Evolutionary conservation across 441 rosid genomes (phyloP), one percentile per base, ranked within the genome.

Genomic region (Syzygium malaccense): DNA sequence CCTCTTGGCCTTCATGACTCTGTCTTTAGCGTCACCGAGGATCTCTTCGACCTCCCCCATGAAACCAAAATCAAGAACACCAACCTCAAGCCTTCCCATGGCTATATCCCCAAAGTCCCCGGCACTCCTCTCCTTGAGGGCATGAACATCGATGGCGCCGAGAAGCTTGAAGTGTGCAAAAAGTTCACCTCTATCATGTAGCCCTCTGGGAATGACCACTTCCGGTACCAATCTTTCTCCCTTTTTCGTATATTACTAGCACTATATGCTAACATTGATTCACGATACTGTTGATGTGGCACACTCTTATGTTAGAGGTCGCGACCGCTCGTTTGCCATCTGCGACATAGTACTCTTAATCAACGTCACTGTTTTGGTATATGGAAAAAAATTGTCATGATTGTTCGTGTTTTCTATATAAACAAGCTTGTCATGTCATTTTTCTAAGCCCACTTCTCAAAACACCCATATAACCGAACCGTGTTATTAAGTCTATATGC

Each of bases 151-250:
- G 96, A 96, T 79, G 57, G 87, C 54, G 93, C 93, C 85, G 91
- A 93, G 30, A 89, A 89, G 25, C 62, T 86, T 55, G 92, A 92
- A 49, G 95, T 92, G n/a, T 91, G 96, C 86, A 88, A 89, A 51
- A 91, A 87, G 6, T 97, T 96, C 92, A 91, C 96, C 3, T 45
- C 84, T 17, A 92, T 94, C 89, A 94, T 94, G 97, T 95, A 96
- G 98, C 96, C 97, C 20, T 48, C 91, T 83, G 94, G 94, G 87
- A 95, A 95, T 51, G 89, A 92, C 30, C 90, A 66, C 55, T 96
- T 96, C 89, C 87, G 97, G 97, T 95, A 92, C 79, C 15, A 28
- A 26, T 86, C 25, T 83, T 48, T 45, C 23, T 12, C 30, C 85
- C 85, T 49, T 37, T 28, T 37, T 23, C 66, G 28, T 60, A 60